These are phyloP conservation scores for Phytophthora macrochlamydospora DNA, from an alignment of 352 stramenopile genomes.

Conservation along the genomic window DNA sequence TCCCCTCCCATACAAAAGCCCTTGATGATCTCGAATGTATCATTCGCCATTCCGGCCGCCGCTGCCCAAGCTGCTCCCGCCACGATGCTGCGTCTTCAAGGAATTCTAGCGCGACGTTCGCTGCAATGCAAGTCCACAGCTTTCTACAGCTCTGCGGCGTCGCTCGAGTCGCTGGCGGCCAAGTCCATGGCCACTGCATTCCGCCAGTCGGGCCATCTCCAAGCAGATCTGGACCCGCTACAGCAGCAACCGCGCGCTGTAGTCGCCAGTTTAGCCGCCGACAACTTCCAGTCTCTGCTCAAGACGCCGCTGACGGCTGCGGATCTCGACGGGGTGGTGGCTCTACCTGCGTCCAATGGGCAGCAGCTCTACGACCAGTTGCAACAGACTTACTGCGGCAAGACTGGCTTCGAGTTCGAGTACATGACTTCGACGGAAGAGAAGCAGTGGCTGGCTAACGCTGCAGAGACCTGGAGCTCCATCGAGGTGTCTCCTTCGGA, in stretches of 20 bases:
- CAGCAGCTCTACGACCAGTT: slow-evolving; percentile 68
- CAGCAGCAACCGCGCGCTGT: slow-evolving; percentile 38
- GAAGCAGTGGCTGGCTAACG: slow-evolving; percentile 70
- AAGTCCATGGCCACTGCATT: slow-evolving; percentile 76
- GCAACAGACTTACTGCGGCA: slow-evolving; percentile 70
- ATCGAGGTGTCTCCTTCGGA: slow-evolving; percentile 63
- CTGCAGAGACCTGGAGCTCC: slow-evolving; percentile 47
- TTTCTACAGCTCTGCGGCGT: slow-evolving; percentile 41
- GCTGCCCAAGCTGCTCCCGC: slow-evolving; percentile 3
- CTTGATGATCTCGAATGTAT: slow-evolving; percentile 9
- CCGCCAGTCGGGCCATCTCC: slow-evolving; percentile 75
- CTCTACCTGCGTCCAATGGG: slow-evolving; percentile 32
- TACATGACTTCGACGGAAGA: slow-evolving; percentile 64
- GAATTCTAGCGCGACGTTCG: slow-evolving; percentile 28
- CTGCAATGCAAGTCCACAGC: slow-evolving; percentile 9
- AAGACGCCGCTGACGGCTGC: slow-evolving; percentile 19
- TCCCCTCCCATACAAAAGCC: neutral
- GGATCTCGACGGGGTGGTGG: slow-evolving; percentile 30
- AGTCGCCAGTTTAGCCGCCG: slow-evolving; percentile 41
- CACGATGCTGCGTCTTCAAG: slow-evolving; percentile 64
- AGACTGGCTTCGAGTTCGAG: slow-evolving; percentile 86
- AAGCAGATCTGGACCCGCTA: slow-evolving; percentile 76
- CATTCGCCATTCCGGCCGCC: slow-evolving; percentile 24
- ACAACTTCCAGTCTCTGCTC: slow-evolving; percentile 67
- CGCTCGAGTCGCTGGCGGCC: slow-evolving; percentile 65